Base-by-base conservation (phyloP, 495 filamentous ascomycete species). In the Hypomontagnella monticulosa region DNA sequence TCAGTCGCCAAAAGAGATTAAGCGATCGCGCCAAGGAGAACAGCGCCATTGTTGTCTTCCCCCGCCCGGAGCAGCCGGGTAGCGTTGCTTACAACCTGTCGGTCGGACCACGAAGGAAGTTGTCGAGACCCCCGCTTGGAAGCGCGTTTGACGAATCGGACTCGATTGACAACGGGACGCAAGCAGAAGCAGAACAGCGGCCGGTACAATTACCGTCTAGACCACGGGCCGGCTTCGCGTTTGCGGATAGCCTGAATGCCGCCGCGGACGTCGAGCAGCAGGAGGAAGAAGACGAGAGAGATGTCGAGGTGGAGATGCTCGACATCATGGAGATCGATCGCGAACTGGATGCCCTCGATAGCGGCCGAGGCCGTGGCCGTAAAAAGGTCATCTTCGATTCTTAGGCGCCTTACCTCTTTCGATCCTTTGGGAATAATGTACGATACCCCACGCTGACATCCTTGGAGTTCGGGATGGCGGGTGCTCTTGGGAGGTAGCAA, bases 321-420 rank as follows among this genome's bases (percentile, higher is more conserved):
- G 81, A 83, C 61, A 82, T 86, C 19, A 81, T 83, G 73, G 81
- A 81, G 44, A 85, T 86, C 68, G 84, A 86, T 47, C 76, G 80
- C 38, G 83, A 80, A 61, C 59, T 84, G 58, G 79, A 83, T 47
- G 71, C 73, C 42, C 67, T 84, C 74, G 81, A 84, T 56, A 67
- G 62, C 30, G 74, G 77, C 8, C 69, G 79, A 30, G 76, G 74
- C 20, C 70, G 75, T 54, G 78, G 79, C 20, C 76, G 77, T 30
- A 81, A 82, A 75, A 76, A 76, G 64, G 79, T 83, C 51, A 80
- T 80, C 51, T 82, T 84, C 54, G 79, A 80, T 58, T 75, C 60
- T 3, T 70, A 61, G 43, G 36, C 15, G 10, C 30, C 10, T 32
- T 48, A 27, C 23, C 8, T 14, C 11, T 43, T 37, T 30, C 43